Percentiles rank a stretch among this genome's conserved stretches.
Conservation (phyloP, 1,284 basidiomycete genomes). For the Moniliella sp. region DNA sequence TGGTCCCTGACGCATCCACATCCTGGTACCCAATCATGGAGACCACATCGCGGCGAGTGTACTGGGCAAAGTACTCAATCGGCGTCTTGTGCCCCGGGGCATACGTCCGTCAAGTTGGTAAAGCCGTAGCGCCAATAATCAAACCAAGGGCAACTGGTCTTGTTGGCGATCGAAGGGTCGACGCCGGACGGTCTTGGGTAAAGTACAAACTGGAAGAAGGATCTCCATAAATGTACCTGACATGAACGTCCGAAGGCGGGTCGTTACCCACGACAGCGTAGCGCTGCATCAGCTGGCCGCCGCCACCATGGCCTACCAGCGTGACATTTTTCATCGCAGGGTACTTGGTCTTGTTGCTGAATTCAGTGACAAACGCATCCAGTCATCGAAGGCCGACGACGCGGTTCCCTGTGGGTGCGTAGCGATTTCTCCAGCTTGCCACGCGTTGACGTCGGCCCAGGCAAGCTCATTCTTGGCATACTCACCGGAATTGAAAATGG, state of each 20-base stretch:
- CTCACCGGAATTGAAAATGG: constrained; percentile 14
- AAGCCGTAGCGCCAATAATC: constrained; percentile 32
- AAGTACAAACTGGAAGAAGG: constrained; percentile 21
- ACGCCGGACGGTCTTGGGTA: constrained; percentile 17
- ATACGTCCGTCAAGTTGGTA: constrained; percentile 15
- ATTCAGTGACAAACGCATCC: constrained; percentile 13
- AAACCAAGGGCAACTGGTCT: constrained; percentile 12
- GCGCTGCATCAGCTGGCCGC: constrained; percentile 24
- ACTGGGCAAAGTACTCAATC: constrained; percentile 16
- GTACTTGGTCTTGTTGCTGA: constrained; percentile 11
- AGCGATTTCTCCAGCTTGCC: constrained; percentile 23
- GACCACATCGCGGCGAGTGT: constrained; percentile 19
- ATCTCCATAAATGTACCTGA: constrained; percentile 26
- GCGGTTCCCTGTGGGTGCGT: constrained; percentile 12
- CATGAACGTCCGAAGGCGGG: constrained; percentile 4
- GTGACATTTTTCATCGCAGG: constrained; percentile 17
- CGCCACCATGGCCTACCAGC: constrained; percentile 31
- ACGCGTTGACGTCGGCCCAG: constrained; percentile 23
- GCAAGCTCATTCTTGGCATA: constrained; percentile 18
- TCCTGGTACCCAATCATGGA: constrained; percentile 25
- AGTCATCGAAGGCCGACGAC: constrained; percentile 23
- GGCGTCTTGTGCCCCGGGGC: constrained; percentile 4
- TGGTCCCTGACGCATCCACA: constrained; percentile 11
- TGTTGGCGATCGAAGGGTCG: constrained; percentile 9
- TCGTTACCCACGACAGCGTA: constrained; percentile 22